Conservation (phyloP, 2,329 filamentous ascomycete genomes). For the Trichoderma arundinaceum region DNA sequence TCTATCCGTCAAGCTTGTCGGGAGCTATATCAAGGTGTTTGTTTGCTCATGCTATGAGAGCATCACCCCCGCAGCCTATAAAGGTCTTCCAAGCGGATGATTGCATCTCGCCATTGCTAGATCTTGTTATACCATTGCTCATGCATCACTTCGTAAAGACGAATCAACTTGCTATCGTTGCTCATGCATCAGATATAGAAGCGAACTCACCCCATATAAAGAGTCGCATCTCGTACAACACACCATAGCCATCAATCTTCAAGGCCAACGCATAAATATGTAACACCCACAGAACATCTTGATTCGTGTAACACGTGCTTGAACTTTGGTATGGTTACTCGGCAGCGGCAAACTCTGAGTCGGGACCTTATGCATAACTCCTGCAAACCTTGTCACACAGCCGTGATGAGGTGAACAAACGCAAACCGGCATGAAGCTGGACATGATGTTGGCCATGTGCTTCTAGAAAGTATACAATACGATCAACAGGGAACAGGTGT, state of each 20-base stretch:
- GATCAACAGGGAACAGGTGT: no score
- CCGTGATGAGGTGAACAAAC: background rate
- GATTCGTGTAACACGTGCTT: background rate
- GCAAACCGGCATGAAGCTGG: background rate
- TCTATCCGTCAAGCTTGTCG: constrained; percentile 8
- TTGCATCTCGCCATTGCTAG: background rate
- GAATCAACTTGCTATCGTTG: background rate
- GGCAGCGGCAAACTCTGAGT: background rate
- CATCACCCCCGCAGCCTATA: no score
- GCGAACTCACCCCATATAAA: background rate
- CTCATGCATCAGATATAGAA: no score
- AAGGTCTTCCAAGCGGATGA: background rate
- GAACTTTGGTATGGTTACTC: constrained; percentile 4
- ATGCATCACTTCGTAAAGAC: background rate
- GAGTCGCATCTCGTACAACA: background rate
- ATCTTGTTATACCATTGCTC: background rate
- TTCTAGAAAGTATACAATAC: background rate
- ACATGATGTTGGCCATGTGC: background rate
- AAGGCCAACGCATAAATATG: background rate
- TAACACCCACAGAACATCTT: background rate
- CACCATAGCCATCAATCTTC: background rate
- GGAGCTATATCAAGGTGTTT: constrained; percentile 16
- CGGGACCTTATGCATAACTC: background rate
- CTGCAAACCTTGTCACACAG: background rate
- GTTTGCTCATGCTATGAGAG: background rate